Percentiles rank a stretch among this genome's conserved stretches.
These are phyloP conservation scores for Lepiota brunneoincarnata DNA, from an alignment of 768 basidiomycete genomes.

Conservation along the genomic window DNA sequence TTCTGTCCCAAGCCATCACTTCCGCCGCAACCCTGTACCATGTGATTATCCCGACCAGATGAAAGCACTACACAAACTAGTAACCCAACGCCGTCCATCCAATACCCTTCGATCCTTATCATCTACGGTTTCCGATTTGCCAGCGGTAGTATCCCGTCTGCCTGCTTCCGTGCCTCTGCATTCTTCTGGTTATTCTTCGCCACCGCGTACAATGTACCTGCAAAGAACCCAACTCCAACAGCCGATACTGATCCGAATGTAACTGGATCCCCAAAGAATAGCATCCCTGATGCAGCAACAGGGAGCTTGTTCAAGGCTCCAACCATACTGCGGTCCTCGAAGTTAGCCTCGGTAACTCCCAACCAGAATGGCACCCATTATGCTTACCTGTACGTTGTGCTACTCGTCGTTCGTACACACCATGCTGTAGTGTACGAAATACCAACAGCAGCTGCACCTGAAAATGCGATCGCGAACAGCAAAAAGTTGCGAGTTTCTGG, in stretches of 20 bases:
- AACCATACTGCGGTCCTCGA: constrained; percentile 68
- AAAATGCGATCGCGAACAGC: constrained; percentile 87
- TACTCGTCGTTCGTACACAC: constrained; percentile 94
- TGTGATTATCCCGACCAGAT: constrained; percentile 22
- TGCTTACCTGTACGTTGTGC: constrained; percentile 91
- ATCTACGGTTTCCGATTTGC: constrained; percentile 43
- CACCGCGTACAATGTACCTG: constrained; percentile 88
- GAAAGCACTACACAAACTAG: constrained; percentile 3
- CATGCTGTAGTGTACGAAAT: constrained; percentile 99
- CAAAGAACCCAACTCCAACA: constrained; percentile 84
- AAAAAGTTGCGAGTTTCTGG: constrained; percentile 74
- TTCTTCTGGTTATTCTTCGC: constrained; percentile 94
- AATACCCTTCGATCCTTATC: constrained; percentile 18
- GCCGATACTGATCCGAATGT: constrained; percentile 89
- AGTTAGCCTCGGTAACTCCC: constrained; percentile 10
- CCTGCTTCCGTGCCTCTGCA: constrained; percentile 53
- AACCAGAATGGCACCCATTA: constrained; percentile 13
- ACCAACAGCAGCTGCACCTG: constrained; percentile 95
- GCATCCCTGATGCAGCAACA: constrained; percentile 97
- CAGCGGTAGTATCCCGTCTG: constrained; percentile 60
- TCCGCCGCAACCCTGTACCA: constrained; percentile 10
- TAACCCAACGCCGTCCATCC: constrained; percentile 4
- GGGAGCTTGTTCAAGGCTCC: constrained; percentile 97
- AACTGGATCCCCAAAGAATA: constrained; percentile 92
- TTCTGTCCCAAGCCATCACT: not conserved